Conservation (phyloP, 805 yeast species). For the Wickerhamiella domercqiae region DNA sequence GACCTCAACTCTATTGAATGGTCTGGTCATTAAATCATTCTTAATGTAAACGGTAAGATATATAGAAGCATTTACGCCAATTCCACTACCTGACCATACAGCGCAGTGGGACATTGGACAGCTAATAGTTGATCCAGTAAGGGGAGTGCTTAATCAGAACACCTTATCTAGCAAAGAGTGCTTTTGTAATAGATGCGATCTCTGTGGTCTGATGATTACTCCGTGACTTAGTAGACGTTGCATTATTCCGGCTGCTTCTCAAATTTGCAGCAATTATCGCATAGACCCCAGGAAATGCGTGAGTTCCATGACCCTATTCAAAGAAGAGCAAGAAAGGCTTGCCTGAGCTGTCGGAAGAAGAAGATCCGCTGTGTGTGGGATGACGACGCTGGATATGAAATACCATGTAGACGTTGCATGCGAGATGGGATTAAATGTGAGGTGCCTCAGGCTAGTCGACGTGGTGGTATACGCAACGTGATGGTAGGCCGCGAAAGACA, state of each 20-base stretch:
- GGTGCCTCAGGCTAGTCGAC: conserved; percentile 36
- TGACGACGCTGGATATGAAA: conserved; percentile 52
- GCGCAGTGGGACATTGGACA: no score
- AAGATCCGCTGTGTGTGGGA: conserved; percentile 84
- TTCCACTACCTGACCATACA: no score
- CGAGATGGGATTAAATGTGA: conserved; percentile 74
- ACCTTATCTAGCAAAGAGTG: no score
- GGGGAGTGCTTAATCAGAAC: no score
- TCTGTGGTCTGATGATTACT: no score
- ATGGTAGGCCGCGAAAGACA: conserved; percentile 21
- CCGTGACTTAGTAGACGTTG: conserved; percentile 16
- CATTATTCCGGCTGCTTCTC: conserved; percentile 17
- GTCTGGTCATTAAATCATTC: conserved; percentile 90
- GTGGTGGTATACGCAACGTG: conserved; percentile 35
- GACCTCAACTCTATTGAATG: conserved; percentile 88
- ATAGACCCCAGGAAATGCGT: no score
- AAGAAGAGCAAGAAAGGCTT: conserved; percentile 57
- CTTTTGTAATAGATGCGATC: no score
- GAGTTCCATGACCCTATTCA: no score
- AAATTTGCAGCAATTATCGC: conserved; percentile 15
- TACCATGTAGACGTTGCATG: conserved; percentile 74
- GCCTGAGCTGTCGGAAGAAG: conserved; percentile 68
- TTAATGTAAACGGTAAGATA: conserved; percentile 1
- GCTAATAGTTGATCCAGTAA: no score
- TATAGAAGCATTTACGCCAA: no score